Evolutionary conservation across 768 basidiomycete species (phyloP).

Genomic region (Suillus clintonianus): DNA sequence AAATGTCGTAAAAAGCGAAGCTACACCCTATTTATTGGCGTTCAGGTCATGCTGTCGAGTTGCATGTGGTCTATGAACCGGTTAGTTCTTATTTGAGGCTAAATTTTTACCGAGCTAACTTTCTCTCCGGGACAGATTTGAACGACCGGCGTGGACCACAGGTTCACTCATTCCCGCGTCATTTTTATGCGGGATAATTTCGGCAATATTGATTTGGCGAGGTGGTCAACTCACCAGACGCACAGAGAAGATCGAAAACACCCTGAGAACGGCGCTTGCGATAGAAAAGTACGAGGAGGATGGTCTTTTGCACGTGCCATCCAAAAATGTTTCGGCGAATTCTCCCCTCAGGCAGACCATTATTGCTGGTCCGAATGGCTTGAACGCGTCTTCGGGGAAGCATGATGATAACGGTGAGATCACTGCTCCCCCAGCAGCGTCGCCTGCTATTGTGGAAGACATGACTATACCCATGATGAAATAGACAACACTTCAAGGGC

Average conservation of each 20-base stretch:
- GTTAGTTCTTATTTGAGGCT: conserved; percentile 28
- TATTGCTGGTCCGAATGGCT: no score
- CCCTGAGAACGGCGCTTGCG: conserved; percentile 49
- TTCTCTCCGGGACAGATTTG: conserved; percentile 39
- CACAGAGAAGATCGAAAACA: conserved; percentile 61
- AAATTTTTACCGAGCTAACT: conserved; percentile 1
- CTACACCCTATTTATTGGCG: neutral
- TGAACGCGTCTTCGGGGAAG: neutral
- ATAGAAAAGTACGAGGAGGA: conserved; percentile 23
- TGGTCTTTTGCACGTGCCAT: neutral
- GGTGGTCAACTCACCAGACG: conserved; percentile 73
- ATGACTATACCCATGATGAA: neutral
- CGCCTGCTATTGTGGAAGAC: neutral
- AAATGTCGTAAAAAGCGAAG: conserved; percentile 1
- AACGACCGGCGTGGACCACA: conserved; percentile 70
- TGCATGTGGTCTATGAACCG: conserved; percentile 83
- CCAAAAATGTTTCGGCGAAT: neutral
- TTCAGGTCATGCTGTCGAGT: conserved; percentile 63
- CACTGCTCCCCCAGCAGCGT: neutral
- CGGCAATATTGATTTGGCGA: conserved; percentile 73
- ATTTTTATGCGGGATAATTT: conserved; percentile 76
- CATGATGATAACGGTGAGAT: neutral
- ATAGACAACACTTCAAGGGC: neutral
- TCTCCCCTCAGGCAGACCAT: neutral
- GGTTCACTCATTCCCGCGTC: conserved; percentile 68